phyloP scores from a whole-genome alignment of 169 alveolate genomes.

The Plasmodium coatneyi region DNA sequence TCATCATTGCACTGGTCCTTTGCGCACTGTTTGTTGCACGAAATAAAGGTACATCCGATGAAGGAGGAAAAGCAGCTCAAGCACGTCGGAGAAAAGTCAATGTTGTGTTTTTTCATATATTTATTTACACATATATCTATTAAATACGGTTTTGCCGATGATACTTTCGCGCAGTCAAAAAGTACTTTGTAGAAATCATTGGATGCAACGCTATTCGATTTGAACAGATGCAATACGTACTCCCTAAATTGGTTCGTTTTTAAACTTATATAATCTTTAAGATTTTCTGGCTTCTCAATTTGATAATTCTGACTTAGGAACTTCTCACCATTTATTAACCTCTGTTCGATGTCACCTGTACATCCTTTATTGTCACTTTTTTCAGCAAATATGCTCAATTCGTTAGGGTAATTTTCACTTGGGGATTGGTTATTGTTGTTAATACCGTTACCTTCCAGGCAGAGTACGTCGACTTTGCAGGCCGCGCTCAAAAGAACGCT shows the following conservation, averaged over 20 bases:
- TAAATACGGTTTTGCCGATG: conserved; percentile 74
- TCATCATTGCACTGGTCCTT: conserved; percentile 45
- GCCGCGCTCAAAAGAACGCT: conserved; percentile 1
- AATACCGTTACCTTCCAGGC: background rate
- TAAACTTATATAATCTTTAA: background rate
- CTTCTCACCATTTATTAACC: conserved; percentile 52
- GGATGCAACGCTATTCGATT: conserved; percentile 6
- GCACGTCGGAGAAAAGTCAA: conserved; percentile 37
- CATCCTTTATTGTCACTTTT: conserved; percentile 38
- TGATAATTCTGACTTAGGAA: background rate
- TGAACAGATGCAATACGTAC: background rate
- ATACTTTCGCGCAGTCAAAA: conserved; percentile 58
- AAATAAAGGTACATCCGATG: conserved; percentile 56
- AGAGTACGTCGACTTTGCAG: background rate
- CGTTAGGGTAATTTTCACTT: background rate
- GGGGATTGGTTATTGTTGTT: background rate
- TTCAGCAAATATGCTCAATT: background rate
- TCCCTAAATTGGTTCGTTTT: conserved; percentile 2
- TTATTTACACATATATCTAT: conserved; percentile 62
- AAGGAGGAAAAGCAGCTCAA: conserved; percentile 47
- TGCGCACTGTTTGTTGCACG: conserved; percentile 62
- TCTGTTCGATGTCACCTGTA: conserved; percentile 35
- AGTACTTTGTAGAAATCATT: conserved; percentile 58
- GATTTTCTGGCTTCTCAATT: background rate
- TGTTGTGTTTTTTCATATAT: conserved; percentile 49